Percentiles rank a stretch among this genome's conserved stretches.
These are phyloP conservation scores for Phytophthora brassicae DNA, from an alignment of 352 stramenopile species.

Conservation along the genomic window DNA sequence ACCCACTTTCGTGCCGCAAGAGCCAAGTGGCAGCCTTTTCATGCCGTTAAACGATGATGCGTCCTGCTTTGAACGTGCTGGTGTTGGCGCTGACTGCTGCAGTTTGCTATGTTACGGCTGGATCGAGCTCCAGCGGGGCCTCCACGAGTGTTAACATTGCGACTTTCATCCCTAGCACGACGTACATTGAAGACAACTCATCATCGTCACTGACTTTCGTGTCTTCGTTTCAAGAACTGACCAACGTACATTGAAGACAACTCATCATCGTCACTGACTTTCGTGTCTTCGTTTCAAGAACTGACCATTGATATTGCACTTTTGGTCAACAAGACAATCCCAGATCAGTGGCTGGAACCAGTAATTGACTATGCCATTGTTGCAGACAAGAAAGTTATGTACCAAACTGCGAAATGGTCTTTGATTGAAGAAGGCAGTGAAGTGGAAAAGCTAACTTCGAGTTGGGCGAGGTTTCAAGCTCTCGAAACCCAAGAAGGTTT, in stretches of 20 bases:
- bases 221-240: background rate
- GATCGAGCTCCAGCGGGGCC: background rate
- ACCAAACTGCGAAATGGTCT: slow-evolving; percentile 15
- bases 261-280: slow-evolving; percentile 2
- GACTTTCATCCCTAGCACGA: slow-evolving; percentile 5
- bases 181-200: background rate
- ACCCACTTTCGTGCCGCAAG: slow-evolving; percentile 2
- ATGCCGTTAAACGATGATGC: slow-evolving; percentile 2
- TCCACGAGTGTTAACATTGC: slow-evolving; percentile 22
- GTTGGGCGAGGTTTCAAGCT: slow-evolving; percentile 36
- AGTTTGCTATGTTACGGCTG: background rate
- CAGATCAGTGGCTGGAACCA: slow-evolving; percentile 8
- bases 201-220: slow-evolving; percentile 4
- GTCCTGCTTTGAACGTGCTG: slow-evolving; percentile 1
- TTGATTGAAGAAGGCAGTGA: slow-evolving; percentile 23
- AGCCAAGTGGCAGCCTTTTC: background rate
- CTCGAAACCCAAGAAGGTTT: no score
- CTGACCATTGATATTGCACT: slow-evolving; percentile 22
- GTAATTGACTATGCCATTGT: slow-evolving; percentile 1
- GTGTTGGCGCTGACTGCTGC: slow-evolving; percentile 3
- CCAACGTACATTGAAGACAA: no score
- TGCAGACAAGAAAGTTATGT: slow-evolving; percentile 18
- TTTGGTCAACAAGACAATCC: slow-evolving; percentile 11
- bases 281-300: background rate
- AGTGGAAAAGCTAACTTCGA: slow-evolving; percentile 16